Evolutionary conservation across 2,329 filamentous ascomycete species (phyloP).

Genomic region (Amauroascus verrucosus): DNA sequence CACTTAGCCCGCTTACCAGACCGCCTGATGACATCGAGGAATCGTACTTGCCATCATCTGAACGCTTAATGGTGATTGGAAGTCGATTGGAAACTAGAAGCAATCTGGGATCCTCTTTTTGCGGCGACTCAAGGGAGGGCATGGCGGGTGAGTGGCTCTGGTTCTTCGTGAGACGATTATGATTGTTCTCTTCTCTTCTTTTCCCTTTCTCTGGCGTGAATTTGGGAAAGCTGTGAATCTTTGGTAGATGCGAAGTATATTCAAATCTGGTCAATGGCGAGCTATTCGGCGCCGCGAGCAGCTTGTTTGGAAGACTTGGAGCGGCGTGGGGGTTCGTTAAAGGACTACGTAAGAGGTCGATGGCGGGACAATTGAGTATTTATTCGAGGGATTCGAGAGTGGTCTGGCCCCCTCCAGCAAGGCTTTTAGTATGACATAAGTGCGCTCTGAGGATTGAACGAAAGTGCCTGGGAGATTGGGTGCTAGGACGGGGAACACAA

Average conservation of each 20-base stretch:
- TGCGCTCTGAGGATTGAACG: too few relatives aligned
- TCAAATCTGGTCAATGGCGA: not conserved
- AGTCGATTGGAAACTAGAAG: conserved; percentile 89
- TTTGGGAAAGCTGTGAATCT: not conserved
- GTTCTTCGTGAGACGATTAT: not conserved
- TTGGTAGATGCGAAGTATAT: not conserved
- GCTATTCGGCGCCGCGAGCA: not conserved
- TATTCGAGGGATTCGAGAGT: not conserved
- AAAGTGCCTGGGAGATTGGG: not conserved
- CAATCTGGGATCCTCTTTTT: conserved; percentile 42
- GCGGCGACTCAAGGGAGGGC: conserved; percentile 27
- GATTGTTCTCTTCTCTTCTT: too few relatives aligned
- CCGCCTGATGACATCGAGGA: conserved; percentile 97
- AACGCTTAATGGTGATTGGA: conserved; percentile 91
- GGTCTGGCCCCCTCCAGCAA: not conserved
- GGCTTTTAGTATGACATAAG: conserved; percentile 4
- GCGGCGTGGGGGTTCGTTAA: not conserved
- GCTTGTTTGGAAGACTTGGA: not conserved
- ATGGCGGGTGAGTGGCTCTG: conserved; percentile 18
- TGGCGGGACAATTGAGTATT: not conserved
- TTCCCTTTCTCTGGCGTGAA: too few relatives aligned
- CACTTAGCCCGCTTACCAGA: conserved; percentile 84
- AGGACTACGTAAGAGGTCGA: not conserved
- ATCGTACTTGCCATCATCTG: conserved; percentile 80
- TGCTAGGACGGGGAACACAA: not conserved